Evolutionary conservation across 305 asterid species (phyloP).

Genomic region (Striga hermonthica): DNA sequence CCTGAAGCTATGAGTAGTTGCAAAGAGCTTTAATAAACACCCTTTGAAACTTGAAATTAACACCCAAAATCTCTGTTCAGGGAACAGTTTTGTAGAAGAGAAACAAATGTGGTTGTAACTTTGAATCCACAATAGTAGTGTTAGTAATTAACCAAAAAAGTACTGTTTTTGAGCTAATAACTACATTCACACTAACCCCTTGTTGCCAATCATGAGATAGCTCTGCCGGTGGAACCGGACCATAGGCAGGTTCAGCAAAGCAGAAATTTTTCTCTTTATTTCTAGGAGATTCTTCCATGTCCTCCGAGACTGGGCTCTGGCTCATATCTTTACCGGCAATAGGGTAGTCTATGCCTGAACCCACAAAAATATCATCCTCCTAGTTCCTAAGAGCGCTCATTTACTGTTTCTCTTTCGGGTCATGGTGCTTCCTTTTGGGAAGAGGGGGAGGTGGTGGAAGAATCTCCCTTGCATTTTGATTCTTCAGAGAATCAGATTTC

Average conservation of each 20-base stretch:
- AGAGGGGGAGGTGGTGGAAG: conserved; percentile 87
- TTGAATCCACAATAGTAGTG: neutral
- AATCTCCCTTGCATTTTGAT: conserved; percentile 48
- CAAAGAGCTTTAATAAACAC: neutral
- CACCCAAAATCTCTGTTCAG: neutral
- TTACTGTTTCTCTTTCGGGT: conserved; percentile 53
- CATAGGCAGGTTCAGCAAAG: conserved; percentile 81
- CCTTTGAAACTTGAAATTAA: neutral
- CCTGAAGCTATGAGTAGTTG: neutral
- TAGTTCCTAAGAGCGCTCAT: conserved; percentile 51
- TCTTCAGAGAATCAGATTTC: conserved; percentile 48
- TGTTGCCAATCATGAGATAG: conserved; percentile 80
- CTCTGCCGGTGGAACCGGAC: conserved; percentile 85
- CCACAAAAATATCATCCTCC: conserved; percentile 91
- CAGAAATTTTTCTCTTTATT: conserved; percentile 67
- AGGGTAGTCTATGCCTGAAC: conserved; percentile 81
- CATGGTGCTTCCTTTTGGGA: conserved; percentile 49
- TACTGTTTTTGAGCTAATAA: neutral
- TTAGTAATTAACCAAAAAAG: neutral
- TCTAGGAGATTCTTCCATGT: conserved; percentile 98
- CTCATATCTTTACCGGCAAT: conserved; percentile 85
- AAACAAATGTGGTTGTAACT: neutral
- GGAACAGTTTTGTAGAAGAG: neutral
- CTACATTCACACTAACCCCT: conserved; percentile 45
- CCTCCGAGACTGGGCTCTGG: conserved; percentile 93